These are phyloP conservation scores for Trichothecium roseum DNA, from an alignment of 2,329 filamentous ascomycete species.

Conservation along the genomic window DNA sequence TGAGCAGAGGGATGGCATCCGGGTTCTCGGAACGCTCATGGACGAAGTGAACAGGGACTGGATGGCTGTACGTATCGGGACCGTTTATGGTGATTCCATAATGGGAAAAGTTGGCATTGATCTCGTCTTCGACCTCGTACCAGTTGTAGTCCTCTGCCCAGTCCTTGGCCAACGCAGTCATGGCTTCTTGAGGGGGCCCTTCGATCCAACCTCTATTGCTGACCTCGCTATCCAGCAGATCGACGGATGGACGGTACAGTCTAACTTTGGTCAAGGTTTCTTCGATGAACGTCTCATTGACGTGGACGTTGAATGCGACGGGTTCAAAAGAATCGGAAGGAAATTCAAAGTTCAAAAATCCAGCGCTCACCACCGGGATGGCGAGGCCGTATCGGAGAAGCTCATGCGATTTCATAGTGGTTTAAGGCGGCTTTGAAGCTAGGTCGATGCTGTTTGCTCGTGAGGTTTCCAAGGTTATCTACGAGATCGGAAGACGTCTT, in stretches of 20 bases:
- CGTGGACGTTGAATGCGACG: not conserved
- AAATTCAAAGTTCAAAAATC: no score
- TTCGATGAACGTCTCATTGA: not conserved
- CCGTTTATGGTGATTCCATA: not conserved
- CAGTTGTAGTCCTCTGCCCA: slow-evolving; percentile 2
- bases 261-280: not conserved
- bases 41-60: slow-evolving; percentile 10
- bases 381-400: no score
- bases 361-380: no score
- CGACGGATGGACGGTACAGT: not conserved
- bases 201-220: slow-evolving; percentile 1
- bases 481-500: no score
- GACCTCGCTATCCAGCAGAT: not conserved
- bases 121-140: slow-evolving; percentile 1
- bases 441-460: no score
- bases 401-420: no score
- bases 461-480: no score
- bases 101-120: slow-evolving; percentile 3
- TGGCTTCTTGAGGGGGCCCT: not conserved
- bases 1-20: slow-evolving; percentile 7
- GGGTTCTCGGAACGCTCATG: slow-evolving; percentile 6
- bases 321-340: no score
- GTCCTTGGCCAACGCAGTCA: slow-evolving; percentile 2
- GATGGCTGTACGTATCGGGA: not conserved
- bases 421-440: no score